These are phyloP conservation scores for Amanita inopinata DNA, from an alignment of 768 basidiomycete genomes.

Conservation along the genomic window DNA sequence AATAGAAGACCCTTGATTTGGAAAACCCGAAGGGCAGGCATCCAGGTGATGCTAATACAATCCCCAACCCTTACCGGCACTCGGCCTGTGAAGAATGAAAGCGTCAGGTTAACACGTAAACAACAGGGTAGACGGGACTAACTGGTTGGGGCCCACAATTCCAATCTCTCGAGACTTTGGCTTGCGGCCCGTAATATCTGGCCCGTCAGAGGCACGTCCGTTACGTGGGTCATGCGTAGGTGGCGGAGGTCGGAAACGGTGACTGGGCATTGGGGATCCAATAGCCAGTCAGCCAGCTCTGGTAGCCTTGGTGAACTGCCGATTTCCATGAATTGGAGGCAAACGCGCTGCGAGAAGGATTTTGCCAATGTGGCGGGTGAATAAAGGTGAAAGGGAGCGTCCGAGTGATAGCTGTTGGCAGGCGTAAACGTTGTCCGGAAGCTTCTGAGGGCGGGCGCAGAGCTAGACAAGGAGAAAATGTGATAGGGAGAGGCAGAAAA, in stretches of 20 bases:
- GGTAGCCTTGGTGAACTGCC: constrained; percentile 7
- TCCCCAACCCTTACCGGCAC: constrained; percentile 5
- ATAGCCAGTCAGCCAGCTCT: constrained; percentile 5
- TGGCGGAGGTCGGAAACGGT: constrained; percentile 10
- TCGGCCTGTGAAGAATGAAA: not conserved
- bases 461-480: constrained; percentile 1
- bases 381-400: not conserved
- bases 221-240: constrained; percentile 13
- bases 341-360: not conserved
- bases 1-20: constrained; percentile 3
- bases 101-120: constrained; percentile 9
- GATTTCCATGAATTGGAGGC: not conserved
- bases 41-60: not conserved
- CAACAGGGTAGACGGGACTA: not conserved
- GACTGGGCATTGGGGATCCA: constrained; percentile 6
- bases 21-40: constrained; percentile 7
- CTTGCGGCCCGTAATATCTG: constrained; percentile 6
- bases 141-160: constrained; percentile 12
- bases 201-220: constrained; percentile 10
- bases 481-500: constrained; percentile 1
- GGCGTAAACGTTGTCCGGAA: not conserved
- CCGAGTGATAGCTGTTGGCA: not conserved
- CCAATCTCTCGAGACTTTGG: constrained; percentile 10
- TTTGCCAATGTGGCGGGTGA: not conserved
- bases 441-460: not conserved